phyloP scores from a whole-genome alignment of 495 filamentous ascomycete species.

The Aspergillus bertholletiae region DNA sequence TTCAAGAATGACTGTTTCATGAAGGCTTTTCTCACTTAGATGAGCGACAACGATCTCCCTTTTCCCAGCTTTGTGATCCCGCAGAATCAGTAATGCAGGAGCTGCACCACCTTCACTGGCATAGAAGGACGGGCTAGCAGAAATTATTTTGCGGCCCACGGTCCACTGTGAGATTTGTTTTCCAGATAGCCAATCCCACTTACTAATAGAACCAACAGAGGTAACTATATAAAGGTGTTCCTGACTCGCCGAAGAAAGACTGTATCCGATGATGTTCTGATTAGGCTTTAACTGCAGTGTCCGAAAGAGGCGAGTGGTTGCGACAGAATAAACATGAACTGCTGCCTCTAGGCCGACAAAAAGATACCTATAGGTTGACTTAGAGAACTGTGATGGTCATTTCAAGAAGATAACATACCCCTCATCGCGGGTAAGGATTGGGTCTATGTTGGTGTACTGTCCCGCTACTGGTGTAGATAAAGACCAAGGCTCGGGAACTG shows the following conservation, averaged over 20 bases:
- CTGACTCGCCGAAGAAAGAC: constrained; percentile 53
- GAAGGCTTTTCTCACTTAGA: constrained; percentile 20
- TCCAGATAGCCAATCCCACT: constrained; percentile 74
- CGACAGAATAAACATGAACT: constrained; percentile 76
- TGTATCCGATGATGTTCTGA: constrained; percentile 47
- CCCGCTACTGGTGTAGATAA: constrained; percentile 32
- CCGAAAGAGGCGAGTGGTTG: constrained; percentile 73
- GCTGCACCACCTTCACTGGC: constrained; percentile 9
- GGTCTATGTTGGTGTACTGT: constrained; percentile 58
- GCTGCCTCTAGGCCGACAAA: constrained; percentile 60
- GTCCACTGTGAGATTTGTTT: constrained; percentile 46
- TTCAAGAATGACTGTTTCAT: constrained; percentile 23
- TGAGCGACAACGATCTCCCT: constrained; percentile 25
- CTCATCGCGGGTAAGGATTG: constrained; percentile 76
- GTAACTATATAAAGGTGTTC: constrained; percentile 69
- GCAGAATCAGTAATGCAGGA: constrained; percentile 14
- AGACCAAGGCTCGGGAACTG: constrained; percentile 25
- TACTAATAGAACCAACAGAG: constrained; percentile 58
- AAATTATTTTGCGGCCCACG: constrained; percentile 20
- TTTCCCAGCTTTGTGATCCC: constrained; percentile 29
- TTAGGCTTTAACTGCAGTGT: constrained; percentile 40
- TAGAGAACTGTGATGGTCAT: constrained; percentile 8
- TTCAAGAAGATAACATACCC: constrained; percentile 50
- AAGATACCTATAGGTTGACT: constrained; percentile 52
- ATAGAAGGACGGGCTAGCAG: constrained; percentile 18